Conservation (phyloP, 192 early-diverging fungal species). For the Coemansia sp. region DNA sequence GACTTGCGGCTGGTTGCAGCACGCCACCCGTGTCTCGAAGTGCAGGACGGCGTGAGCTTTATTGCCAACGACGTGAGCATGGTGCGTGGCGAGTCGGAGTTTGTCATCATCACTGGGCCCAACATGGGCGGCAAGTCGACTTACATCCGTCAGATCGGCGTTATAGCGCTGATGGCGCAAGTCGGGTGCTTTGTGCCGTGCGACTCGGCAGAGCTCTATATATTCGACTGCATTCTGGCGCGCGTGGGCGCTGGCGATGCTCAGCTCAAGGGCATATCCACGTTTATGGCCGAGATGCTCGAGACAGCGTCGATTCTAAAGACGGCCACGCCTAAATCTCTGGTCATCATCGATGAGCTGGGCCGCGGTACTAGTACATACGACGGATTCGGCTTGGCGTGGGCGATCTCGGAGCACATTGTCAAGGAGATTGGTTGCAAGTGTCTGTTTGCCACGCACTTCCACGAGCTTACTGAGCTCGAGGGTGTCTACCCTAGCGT, state of each 20-base stretch:
- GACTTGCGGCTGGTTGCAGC: slow-evolving; percentile 69
- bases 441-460: slow-evolving; percentile 95
- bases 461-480: slow-evolving; percentile 94
- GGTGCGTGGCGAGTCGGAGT: slow-evolving; percentile 69
- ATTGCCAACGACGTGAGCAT: slow-evolving; percentile 93
- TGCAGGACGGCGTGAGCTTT: slow-evolving; percentile 88
- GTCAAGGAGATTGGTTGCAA: slow-evolving; percentile 70
- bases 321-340: slow-evolving; percentile 78
- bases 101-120: slow-evolving; percentile 94
- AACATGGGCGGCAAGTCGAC: slow-evolving; percentile 99
- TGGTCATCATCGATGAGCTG: slow-evolving; percentile 96
- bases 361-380: slow-evolving; percentile 98
- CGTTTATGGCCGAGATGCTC: slow-evolving; percentile 96
- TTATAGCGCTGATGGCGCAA: slow-evolving; percentile 94
- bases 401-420: slow-evolving; percentile 88
- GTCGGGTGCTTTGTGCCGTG: slow-evolving; percentile 95
- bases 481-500: slow-evolving; percentile 71
- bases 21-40: slow-evolving; percentile 94
- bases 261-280: slow-evolving; percentile 91
- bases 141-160: slow-evolving; percentile 94
- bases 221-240: slow-evolving; percentile 90
- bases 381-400: slow-evolving; percentile 98
- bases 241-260: slow-evolving; percentile 95
- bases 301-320: slow-evolving; percentile 92
- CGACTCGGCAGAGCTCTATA: slow-evolving; percentile 66